Evolutionary conservation across 345 rosid species (phyloP), one percentile per base, ranked within the genome.

Genomic region (Gossypium raimondii): DNA sequence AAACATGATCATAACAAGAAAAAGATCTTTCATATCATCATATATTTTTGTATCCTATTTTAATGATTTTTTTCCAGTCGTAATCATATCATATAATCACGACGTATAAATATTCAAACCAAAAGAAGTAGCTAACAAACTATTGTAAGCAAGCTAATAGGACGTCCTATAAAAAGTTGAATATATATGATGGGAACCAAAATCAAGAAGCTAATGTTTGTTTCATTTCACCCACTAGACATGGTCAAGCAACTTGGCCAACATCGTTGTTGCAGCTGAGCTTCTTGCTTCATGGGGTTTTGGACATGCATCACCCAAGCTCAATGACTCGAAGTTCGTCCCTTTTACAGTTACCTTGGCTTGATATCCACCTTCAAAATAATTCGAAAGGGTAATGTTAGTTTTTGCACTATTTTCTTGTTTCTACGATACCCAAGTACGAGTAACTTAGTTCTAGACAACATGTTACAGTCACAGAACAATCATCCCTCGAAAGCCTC

Each of bases 251-350:
- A 88, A 73, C 73, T 75, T 81, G 17, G 58, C 74, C 59, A 89
- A 68, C 85, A 89, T 61, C 66, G 71, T 70, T 22, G 62, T 47
- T 0, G 97, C 96, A 9, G 94, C 92, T 0, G 91, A 89, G 74
- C 86, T 87, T 74, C 94, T 89, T 51, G 97, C 94, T 56, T 83
- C 83, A 9, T 47, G 78, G 22, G 92, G 82, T 57, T 65, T 77
- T 38, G 74, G 53, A 55, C 58, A 63, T 20, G 52, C 68, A 2
- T 80, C 85, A 22, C 91, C 89, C 8, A 12, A 45, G 55, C 61
- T n/a, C 18, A 87, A 75, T 43, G 68, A 68, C 25, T 80, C 83
- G 1, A 76, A 79, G 24, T 74, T 74, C 47, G 20, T 27, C 74
- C 87, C 89, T 71, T 81, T 85, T 45, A 88, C 67, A 4, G 61